Evolutionary conservation across 495 filamentous ascomycete species (phyloP).

Genomic region (Penicillium paradoxum): DNA sequence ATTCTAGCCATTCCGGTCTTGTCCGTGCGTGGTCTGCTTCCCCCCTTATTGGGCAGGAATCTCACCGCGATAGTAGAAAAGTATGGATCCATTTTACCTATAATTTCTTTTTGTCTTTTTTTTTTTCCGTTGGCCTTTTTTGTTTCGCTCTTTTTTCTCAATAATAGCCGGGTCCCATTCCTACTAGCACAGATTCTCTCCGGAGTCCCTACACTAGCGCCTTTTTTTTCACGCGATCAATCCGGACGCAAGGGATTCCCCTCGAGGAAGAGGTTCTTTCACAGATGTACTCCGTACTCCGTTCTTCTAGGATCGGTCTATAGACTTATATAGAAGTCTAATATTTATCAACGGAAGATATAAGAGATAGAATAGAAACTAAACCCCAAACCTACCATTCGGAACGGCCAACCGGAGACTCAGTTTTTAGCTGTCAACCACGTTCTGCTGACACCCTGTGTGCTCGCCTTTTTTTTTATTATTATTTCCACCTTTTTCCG

Average conservation of each 20-base stretch:
- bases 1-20: conserved; percentile 20
- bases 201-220: conserved; percentile 10
- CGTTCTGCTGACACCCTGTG: conserved; percentile 5
- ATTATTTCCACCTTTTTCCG: conserved; percentile 3
- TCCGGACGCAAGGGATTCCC: conserved; percentile 11
- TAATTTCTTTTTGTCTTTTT: not conserved
- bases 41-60: conserved; percentile 15
- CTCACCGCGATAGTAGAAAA: conserved; percentile 5
- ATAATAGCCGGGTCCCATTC: conserved; percentile 1
- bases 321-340: too few species aligned
- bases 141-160: not conserved
- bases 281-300: too few species aligned
- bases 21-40: conserved; percentile 16
- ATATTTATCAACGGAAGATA: too few species aligned
- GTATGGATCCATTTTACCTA: conserved; percentile 1
- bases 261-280: not conserved
- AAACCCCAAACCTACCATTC: not conserved
- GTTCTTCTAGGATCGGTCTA: too few species aligned
- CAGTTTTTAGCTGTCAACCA: conserved; percentile 9
- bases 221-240: conserved; percentile 8
- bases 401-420: not conserved
- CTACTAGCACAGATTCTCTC: conserved; percentile 11
- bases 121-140: not conserved
- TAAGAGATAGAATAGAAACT: too few species aligned
- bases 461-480: conserved; percentile 3